Conservation (phyloP, 176 grass and related monocot species). For the Hsuehochloa calcarea region DNA sequence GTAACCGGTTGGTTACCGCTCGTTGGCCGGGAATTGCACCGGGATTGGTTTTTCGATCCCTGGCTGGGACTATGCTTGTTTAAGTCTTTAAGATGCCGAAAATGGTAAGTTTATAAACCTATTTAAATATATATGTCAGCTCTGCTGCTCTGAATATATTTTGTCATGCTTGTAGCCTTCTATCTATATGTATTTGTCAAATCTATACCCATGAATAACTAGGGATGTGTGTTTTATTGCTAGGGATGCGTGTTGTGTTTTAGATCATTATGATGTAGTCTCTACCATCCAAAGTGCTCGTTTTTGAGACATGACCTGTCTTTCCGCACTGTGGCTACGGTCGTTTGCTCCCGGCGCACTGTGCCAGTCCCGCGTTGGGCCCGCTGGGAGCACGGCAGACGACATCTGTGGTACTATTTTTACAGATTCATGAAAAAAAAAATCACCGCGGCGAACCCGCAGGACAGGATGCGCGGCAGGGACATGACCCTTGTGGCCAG, state of each 20-base stretch:
- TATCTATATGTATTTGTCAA: background rate
- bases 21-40: too few species aligned
- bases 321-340: too few species aligned
- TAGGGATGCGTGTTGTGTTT: background rate
- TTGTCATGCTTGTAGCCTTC: background rate
- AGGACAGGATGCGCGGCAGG: background rate
- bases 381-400: too few species aligned
- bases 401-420: too few species aligned
- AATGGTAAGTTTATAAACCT: background rate
- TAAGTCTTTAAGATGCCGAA: background rate
- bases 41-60: too few species aligned
- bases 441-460: too few species aligned
- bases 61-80: background rate
- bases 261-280: background rate
- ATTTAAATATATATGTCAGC: background rate
- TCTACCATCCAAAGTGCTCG: too few species aligned
- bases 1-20: too few species aligned
- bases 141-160: background rate
- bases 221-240: background rate
- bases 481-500: slow-evolving; percentile 8
- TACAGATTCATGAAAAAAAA: too few species aligned
- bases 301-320: too few species aligned
- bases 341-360: too few species aligned
- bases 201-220: background rate
- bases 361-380: too few species aligned